A percentile compares a stretch with the other conserved stretches of the same genome.
Evolutionary conservation across 768 basidiomycete genomes (phyloP).

Genomic region (Lanmaoa pseudosensibilis): DNA sequence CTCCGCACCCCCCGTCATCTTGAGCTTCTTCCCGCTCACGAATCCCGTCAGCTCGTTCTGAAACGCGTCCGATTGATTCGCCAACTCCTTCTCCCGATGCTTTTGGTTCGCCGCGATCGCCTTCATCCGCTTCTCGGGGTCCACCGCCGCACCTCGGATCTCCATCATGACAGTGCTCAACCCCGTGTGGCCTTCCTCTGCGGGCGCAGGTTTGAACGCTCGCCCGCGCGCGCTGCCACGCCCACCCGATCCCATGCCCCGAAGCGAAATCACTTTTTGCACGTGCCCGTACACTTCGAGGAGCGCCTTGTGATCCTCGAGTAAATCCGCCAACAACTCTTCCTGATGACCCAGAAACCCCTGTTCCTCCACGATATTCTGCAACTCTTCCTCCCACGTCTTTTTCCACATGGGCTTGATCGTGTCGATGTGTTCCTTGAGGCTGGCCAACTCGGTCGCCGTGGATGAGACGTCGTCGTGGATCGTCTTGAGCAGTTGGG

Average conservation of each 20-base stretch:
- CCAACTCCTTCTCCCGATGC: constrained; percentile 73
- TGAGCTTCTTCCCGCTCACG: constrained; percentile 83
- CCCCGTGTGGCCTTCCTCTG: constrained; percentile 67
- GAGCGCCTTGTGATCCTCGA: constrained; percentile 92
- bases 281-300: constrained; percentile 86
- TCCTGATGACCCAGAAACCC: constrained; percentile 92
- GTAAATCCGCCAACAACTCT: constrained; percentile 82
- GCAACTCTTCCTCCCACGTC: constrained; percentile 96
- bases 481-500: constrained; percentile 65
- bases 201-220: constrained; percentile 58
- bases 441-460: constrained; percentile 66
- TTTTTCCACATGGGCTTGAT: constrained; percentile 98
- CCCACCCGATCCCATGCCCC: constrained; percentile 47
- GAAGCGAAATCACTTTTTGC: constrained; percentile 80
- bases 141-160: constrained; percentile 78
- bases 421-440: constrained; percentile 83
- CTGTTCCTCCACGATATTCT: constrained; percentile 96
- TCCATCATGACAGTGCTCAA: constrained; percentile 85
- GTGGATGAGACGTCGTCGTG: constrained; percentile 69
- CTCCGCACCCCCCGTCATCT: constrained; percentile 94
- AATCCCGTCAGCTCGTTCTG: constrained; percentile 83
- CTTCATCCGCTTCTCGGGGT: constrained; percentile 82
- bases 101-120: constrained; percentile 91
- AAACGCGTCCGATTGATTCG: constrained; percentile 75
- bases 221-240: constrained; percentile 41